These are phyloP conservation scores for Paraglomus occultum DNA, from an alignment of 192 early-diverging fungal species.

Conservation along the genomic window DNA sequence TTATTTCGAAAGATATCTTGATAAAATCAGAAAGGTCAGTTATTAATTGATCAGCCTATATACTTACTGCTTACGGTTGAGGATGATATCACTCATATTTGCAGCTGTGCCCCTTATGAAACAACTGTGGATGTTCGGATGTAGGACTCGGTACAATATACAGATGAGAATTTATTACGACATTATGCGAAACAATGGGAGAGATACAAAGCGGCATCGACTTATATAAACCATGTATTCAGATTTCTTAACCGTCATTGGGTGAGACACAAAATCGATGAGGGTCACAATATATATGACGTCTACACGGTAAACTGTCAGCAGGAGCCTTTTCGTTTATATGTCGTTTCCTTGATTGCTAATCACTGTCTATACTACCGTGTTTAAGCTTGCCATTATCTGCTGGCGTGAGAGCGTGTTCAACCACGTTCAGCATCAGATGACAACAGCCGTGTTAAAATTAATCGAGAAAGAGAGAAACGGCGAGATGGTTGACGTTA, in stretches of 20 bases:
- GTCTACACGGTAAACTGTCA: constrained; percentile 81
- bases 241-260: constrained; percentile 95
- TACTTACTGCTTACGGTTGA: neutral
- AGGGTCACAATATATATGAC: constrained; percentile 85
- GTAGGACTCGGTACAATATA: constrained; percentile 56
- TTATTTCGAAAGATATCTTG: constrained; percentile 55
- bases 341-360: neutral
- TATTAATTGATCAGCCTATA: no score
- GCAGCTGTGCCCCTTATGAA: no score
- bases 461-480: constrained; percentile 79
- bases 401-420: constrained; percentile 86
- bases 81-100: constrained; percentile 39
- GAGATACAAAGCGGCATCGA: constrained; percentile 79
- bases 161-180: constrained; percentile 78
- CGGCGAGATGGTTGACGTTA: constrained; percentile 86
- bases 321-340: neutral
- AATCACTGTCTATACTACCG: neutral
- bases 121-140: constrained; percentile 34
- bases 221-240: constrained; percentile 87
- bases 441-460: constrained; percentile 76
- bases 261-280: constrained; percentile 95
- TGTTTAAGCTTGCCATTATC: constrained; percentile 67
- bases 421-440: constrained; percentile 60
- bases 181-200: constrained; percentile 91
- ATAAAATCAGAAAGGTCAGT: constrained; percentile 41